Evolutionary conservation across 768 basidiomycete genomes (phyloP).

Genomic region (Tylopilus felleus): DNA sequence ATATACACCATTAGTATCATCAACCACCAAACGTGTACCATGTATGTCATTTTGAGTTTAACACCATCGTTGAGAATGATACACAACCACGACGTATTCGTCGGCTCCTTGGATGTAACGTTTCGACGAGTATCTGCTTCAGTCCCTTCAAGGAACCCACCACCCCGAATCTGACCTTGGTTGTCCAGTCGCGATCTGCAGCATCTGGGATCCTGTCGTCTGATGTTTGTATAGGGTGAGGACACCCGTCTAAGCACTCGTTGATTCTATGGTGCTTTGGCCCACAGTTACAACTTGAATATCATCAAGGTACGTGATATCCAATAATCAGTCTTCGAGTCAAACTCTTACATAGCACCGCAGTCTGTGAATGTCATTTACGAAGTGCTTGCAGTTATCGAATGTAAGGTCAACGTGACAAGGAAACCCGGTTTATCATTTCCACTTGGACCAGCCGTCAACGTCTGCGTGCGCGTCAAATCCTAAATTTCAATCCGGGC

Average conservation of each 20-base stretch:
- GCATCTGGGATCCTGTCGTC: conserved; percentile 77
- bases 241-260: not conserved
- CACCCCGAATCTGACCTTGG: too few relatives aligned
- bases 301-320: conserved; percentile 62
- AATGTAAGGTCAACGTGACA: conserved; percentile 66
- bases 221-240: conserved; percentile 77
- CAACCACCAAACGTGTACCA: not conserved
- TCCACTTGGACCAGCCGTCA: not conserved
- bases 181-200: conserved; percentile 70
- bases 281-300: too few relatives aligned
- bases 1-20: not conserved
- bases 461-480: too few relatives aligned
- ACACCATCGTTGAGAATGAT: not conserved
- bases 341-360: conserved; percentile 3
- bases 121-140: too few relatives aligned
- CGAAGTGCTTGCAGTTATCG: conserved; percentile 87
- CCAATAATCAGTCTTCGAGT: not conserved
- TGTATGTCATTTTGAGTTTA: not conserved
- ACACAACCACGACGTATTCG: too few relatives aligned
- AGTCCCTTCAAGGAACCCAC: too few relatives aligned
- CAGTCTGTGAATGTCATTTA: conserved; percentile 75
- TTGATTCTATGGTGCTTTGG: conserved; percentile 44
- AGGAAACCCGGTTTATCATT: conserved; percentile 48
- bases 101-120: too few relatives aligned
- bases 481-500: not conserved